These are phyloP conservation scores for grape (Vitis vinifera) DNA, from an alignment of 164 flowering plant genomes.

Conservation along the genomic window DNA sequence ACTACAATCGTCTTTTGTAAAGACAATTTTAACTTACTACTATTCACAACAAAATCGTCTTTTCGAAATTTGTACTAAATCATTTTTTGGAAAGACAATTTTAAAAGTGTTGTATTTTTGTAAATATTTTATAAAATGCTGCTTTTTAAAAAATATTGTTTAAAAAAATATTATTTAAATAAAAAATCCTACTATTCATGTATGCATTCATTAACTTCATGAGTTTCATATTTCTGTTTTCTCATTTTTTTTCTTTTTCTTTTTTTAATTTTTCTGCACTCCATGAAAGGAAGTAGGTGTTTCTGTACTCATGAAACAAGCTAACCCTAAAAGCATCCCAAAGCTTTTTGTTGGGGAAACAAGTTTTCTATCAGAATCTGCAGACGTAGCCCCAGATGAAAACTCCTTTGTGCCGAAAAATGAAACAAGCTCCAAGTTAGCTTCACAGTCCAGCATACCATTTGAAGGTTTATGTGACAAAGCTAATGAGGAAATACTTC, in stretches of 20 bases:
- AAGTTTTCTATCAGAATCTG: slow-evolving; percentile 82
- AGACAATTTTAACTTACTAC: no score
- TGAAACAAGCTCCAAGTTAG: slow-evolving; percentile 19
- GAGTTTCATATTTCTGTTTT: no score
- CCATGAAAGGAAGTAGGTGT: slow-evolving; percentile 32
- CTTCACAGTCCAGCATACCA: slow-evolving; percentile 37
- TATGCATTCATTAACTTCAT: background rate
- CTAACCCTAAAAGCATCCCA: slow-evolving; percentile 21
- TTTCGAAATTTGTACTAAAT: no score
- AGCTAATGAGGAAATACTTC: slow-evolving; percentile 19
- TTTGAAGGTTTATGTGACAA: slow-evolving; percentile 28
- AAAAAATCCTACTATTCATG: no score
- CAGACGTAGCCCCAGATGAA: slow-evolving; percentile 55
- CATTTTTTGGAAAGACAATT: no score
- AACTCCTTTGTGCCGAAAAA: slow-evolving; percentile 47
- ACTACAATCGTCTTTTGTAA: no score
- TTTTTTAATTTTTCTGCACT: background rate
- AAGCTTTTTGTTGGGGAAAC: slow-evolving; percentile 46
- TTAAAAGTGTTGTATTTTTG: no score
- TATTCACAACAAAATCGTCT: no score
- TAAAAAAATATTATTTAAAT: no score
- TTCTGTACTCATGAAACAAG: slow-evolving; percentile 7
- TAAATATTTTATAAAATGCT: no score
- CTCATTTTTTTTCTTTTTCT: background rate
- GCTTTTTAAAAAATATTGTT: no score